phyloP scores from a whole-genome alignment of 192 early-diverging fungal species.

The Backusella morwellensis region DNA sequence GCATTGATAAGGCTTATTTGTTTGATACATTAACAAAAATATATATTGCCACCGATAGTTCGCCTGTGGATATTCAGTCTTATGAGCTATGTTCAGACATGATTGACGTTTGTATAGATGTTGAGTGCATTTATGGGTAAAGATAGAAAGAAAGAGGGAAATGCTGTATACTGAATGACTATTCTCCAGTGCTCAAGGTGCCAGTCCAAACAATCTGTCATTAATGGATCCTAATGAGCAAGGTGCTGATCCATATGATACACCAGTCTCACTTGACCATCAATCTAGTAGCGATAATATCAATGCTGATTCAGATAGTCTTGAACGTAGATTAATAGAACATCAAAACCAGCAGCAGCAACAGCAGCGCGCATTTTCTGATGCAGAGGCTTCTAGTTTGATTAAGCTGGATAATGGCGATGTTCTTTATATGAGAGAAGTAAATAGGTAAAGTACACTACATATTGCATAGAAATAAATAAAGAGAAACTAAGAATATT shows the following conservation, averaged over 20 bases:
- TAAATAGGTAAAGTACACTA: constrained; percentile 60
- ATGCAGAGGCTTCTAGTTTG: constrained; percentile 59
- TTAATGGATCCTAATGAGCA: neutral
- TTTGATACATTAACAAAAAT: constrained; percentile 89
- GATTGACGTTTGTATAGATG: constrained; percentile 89
- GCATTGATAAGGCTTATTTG: constrained; percentile 95
- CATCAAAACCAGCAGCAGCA: constrained; percentile 1
- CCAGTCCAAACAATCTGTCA: constrained; percentile 9
- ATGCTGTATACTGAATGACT: neutral
- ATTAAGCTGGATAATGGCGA: constrained; percentile 80
- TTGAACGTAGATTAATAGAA: constrained; percentile 8
- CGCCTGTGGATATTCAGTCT: constrained; percentile 83
- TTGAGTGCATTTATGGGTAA: constrained; percentile 74
- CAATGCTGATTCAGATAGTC: constrained; percentile 3
- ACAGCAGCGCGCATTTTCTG: neutral
- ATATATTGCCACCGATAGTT: constrained; percentile 93
- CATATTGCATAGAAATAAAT: no score
- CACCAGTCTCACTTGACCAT: constrained; percentile 9
- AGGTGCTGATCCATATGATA: neutral
- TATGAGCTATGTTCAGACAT: constrained; percentile 95
- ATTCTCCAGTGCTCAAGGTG: neutral
- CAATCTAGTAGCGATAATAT: neutral
- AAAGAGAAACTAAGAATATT: neutral
- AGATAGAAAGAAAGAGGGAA: neutral
- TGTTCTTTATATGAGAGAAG: constrained; percentile 72